phyloP scores from a whole-genome alignment of 768 basidiomycete species.

The Heimioporus sp. region DNA sequence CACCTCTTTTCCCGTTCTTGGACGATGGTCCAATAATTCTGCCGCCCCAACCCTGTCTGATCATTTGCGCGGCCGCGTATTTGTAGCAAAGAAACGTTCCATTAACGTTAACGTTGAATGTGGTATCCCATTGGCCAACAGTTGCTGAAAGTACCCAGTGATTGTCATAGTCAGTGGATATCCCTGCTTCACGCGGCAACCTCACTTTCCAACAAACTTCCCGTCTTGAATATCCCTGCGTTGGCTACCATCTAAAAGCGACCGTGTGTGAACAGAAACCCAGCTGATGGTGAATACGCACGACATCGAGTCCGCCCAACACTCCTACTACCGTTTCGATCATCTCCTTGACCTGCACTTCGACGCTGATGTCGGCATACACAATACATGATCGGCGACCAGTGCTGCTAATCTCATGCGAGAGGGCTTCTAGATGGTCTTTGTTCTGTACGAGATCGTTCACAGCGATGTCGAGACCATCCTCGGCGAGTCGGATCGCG shows the following conservation, averaged over 20 bases:
- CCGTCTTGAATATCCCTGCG: background rate
- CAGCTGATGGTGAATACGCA: background rate
- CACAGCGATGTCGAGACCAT: slow-evolving; percentile 22
- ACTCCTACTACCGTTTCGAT: slow-evolving; percentile 27
- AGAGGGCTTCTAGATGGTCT: slow-evolving; percentile 1
- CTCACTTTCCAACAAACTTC: background rate
- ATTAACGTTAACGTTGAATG: slow-evolving; percentile 1
- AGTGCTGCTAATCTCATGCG: slow-evolving; percentile 16
- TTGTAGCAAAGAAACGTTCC: background rate
- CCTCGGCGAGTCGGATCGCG: slow-evolving; percentile 8
- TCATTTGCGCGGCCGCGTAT: background rate
- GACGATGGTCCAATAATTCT: background rate
- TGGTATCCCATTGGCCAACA: slow-evolving; percentile 2
- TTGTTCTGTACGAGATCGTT: slow-evolving; percentile 20
- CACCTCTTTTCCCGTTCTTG: no score
- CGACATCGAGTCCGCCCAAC: slow-evolving; percentile 23
- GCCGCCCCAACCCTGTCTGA: slow-evolving; percentile 43
- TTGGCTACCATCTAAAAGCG: slow-evolving; percentile 2
- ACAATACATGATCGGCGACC: slow-evolving; percentile 16
- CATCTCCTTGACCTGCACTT: slow-evolving; percentile 40
- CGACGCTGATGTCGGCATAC: slow-evolving; percentile 37
- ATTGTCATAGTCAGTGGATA: no score
- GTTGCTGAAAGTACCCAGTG: background rate
- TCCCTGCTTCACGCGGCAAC: no score
- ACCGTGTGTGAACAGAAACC: no score